Base-by-base conservation (phyloP, 345 rosid species). In the Aurinia saxatilis region DNA sequence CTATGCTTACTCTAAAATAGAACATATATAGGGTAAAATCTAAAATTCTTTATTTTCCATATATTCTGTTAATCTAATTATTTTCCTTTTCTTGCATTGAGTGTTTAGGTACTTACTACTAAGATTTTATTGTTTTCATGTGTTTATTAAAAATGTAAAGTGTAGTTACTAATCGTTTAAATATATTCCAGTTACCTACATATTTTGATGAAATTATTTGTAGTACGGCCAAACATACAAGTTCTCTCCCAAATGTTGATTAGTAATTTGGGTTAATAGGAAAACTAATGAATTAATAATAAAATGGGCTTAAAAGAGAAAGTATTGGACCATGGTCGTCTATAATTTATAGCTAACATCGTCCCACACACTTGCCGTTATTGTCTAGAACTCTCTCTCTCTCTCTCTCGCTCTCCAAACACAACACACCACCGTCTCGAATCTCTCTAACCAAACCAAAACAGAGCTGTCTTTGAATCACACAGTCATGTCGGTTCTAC, bases 401-500 rank as follows among this genome's bases (percentile, higher is more conserved):
- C 53, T 25, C 54, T 7, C 55, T 45, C 73, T 46, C 70, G n/a
- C n/a, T n/a, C n/a, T n/a, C n/a, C n/a, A n/a, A n/a, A n/a, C n/a
- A n/a, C 9, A 49, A 23, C 3, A 17, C 53, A 59, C 50, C 37
- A 42, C 56, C 55, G 53, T 55, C 75, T 48, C 50, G 45, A 14
- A 29, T 31, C 54, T 29, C 63, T n/a, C n/a, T n/a, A n/a, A n/a
- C 60, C 10, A 14, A 25, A 34, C 60, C 13, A 12, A 55, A 54
- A 18, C 40, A 48, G 3, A 41, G 19, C 65, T 41, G 29, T 57
- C 39, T 57, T 25, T 18, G 6, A 17, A 42, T 23, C 16, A 12
- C 48, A 9, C 10, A 50, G 40, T 18, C 61, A 92, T 92, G 98
- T 82, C 87, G 70, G 57, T 75, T 67, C 36, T 85, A 48, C 66